These are phyloP conservation scores for Tulasnella sp. DNA, from an alignment of 768 basidiomycete genomes.

Conservation along the genomic window DNA sequence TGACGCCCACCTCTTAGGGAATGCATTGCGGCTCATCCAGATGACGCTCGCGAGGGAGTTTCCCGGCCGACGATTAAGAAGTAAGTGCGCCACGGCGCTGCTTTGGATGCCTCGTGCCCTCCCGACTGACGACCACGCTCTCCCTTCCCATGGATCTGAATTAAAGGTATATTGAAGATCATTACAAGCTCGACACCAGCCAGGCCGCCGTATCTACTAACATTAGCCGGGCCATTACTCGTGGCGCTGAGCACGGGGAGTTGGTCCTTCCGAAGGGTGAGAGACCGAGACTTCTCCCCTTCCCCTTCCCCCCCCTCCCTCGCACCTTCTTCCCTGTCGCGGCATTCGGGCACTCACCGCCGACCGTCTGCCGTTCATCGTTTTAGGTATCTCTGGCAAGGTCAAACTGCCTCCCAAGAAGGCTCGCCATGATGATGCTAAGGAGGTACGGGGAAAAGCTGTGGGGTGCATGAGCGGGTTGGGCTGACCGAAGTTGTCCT, in stretches of 20 bases:
- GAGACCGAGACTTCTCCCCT: background rate
- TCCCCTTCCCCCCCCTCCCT: background rate
- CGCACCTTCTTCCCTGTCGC: background rate
- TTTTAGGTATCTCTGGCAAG: slow-evolving; percentile 35
- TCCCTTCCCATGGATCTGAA: slow-evolving; percentile 12
- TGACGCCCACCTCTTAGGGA: slow-evolving; percentile 33
- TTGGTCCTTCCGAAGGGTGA: slow-evolving; percentile 36
- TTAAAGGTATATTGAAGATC: slow-evolving; percentile 35
- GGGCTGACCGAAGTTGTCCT: background rate
- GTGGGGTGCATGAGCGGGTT: background rate
- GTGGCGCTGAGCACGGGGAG: slow-evolving; percentile 34
- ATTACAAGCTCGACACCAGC: slow-evolving; percentile 35
- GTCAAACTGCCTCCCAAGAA: slow-evolving; percentile 37
- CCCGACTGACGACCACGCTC: background rate
- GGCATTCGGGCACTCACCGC: background rate
- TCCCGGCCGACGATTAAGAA: slow-evolving; percentile 37
- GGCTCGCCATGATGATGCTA: slow-evolving; percentile 31
- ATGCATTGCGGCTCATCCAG: slow-evolving; percentile 36
- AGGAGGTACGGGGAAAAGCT: slow-evolving; percentile 15
- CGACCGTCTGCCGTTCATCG: background rate
- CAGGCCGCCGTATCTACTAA: slow-evolving; percentile 28
- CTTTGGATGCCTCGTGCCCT: slow-evolving; percentile 20
- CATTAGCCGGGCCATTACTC: slow-evolving; percentile 35
- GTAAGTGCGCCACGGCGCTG: slow-evolving; percentile 30
- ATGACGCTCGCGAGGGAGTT: slow-evolving; percentile 36